phyloP scores from a whole-genome alignment of 768 basidiomycete genomes.

The Russula sp. region DNA sequence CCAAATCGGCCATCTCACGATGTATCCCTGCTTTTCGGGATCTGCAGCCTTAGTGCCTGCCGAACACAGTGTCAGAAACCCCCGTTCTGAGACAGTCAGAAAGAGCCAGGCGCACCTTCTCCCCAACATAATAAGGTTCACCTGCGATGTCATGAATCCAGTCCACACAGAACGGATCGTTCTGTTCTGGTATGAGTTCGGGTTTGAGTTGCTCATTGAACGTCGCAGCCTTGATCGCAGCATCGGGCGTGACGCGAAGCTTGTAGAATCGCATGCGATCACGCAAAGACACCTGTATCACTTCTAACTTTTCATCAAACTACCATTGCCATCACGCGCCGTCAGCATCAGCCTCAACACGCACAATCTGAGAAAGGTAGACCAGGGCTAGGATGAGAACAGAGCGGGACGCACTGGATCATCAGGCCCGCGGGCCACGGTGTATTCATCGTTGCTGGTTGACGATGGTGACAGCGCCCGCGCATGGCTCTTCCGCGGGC shows the following conservation, averaged over 20 bases:
- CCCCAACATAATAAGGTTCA: constrained; percentile 64
- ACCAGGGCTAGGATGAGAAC: not conserved
- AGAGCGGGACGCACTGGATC: constrained; percentile 53
- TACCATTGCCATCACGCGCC: constrained; percentile 33
- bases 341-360: constrained; percentile 2
- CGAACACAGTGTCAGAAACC: not conserved
- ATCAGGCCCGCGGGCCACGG: constrained; percentile 46
- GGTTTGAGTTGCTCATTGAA: constrained; percentile 84
- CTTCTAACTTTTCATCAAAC: constrained; percentile 76
- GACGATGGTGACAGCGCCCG: constrained; percentile 33
- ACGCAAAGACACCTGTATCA: constrained; percentile 66
- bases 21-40: constrained; percentile 64
- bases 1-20: constrained; percentile 78
- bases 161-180: constrained; percentile 78
- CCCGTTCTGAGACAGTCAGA: not conserved
- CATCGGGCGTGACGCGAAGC: constrained; percentile 68
- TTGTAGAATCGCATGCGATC: constrained; percentile 88
- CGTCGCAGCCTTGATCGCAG: constrained; percentile 62
- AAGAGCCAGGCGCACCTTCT: constrained; percentile 47
- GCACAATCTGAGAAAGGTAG: not conserved
- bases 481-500: constrained; percentile 47
- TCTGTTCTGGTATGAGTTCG: constrained; percentile 79
- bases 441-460: constrained; percentile 49
- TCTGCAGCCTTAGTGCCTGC: constrained; percentile 71
- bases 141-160: constrained; percentile 64